A percentile compares a stretch with the other conserved stretches of the same genome.
Evolutionary conservation across 1,139 yeast species (phyloP).

Genomic region (Protomyces inouyei): DNA sequence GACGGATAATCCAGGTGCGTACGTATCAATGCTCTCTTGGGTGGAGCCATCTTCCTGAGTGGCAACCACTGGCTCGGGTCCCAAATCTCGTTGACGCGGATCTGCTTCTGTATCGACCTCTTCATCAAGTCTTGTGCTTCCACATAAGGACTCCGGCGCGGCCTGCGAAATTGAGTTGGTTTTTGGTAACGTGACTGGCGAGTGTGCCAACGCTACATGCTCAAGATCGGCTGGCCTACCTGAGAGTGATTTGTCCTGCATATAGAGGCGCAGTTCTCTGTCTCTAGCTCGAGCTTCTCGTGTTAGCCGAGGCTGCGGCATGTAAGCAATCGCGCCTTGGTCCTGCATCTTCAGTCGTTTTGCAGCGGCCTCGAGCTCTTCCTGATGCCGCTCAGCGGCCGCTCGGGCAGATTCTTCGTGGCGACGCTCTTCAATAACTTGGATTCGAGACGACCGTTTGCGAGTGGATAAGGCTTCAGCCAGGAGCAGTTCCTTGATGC

Average conservation of each 20-base stretch:
- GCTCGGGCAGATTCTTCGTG: slow-evolving; percentile 2
- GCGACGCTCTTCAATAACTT: slow-evolving; percentile 8
- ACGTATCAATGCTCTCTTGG: no score
- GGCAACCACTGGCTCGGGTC: no score
- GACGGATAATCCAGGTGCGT: no score
- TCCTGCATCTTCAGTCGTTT: background rate
- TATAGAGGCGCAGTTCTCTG: slow-evolving; percentile 8
- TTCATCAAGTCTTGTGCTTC: no score
- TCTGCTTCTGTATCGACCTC: no score
- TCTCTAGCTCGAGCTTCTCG: slow-evolving; percentile 25
- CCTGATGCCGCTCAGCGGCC: slow-evolving; percentile 1
- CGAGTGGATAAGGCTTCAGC: slow-evolving; percentile 9
- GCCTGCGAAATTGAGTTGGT: no score
- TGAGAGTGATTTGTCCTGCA: background rate
- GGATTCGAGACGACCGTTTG: slow-evolving; percentile 21
- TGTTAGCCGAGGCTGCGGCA: background rate
- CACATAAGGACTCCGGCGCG: no score
- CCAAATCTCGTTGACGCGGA: no score
- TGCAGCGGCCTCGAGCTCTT: slow-evolving; percentile 2
- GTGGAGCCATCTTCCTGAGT: no score
- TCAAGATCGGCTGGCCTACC: background rate
- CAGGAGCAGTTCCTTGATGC: slow-evolving; percentile 6
- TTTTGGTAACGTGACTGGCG: no score
- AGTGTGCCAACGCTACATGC: no score
- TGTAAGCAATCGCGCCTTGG: background rate